phyloP scores from a whole-genome alignment of 768 basidiomycete species.

The Psilocybe azurescens region DNA sequence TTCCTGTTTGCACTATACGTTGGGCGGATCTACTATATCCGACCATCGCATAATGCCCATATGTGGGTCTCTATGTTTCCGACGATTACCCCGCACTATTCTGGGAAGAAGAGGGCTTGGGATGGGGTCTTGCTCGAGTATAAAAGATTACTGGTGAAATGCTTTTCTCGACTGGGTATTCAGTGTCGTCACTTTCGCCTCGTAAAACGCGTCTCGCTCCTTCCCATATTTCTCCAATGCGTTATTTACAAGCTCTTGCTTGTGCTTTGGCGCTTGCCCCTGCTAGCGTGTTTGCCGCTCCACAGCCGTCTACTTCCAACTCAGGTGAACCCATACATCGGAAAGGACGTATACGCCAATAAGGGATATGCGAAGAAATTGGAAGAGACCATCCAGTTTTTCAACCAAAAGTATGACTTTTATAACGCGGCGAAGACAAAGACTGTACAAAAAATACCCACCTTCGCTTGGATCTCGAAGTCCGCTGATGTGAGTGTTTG shows the following conservation, averaged over 20 bases:
- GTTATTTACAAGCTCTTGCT: constrained; percentile 1
- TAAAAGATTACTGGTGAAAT: background rate
- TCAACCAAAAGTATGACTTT: constrained; percentile 16
- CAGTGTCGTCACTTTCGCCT: background rate
- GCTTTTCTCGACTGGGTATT: background rate
- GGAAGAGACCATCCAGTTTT: constrained; percentile 23
- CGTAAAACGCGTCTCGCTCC: background rate
- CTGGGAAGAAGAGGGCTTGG: background rate
- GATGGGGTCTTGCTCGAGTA: background rate
- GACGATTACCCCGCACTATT: constrained; percentile 6
- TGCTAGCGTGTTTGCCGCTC: constrained; percentile 1
- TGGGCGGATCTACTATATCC: background rate
- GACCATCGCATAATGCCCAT: background rate
- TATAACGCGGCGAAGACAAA: constrained; percentile 23
- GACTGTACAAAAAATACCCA: constrained; percentile 24
- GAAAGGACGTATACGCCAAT: constrained; percentile 19
- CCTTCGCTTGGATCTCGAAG: constrained; percentile 25
- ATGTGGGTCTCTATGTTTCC: background rate
- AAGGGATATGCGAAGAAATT: constrained; percentile 23
- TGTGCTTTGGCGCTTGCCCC: constrained; percentile 12
- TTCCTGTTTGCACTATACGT: background rate
- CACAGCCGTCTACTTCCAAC: background rate
- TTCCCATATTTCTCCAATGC: background rate
- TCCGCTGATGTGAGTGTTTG: background rate
- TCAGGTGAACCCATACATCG: constrained; percentile 23